Conservation (phyloP, 176 grass and related monocot genomes). For the Tillandsia leiboldiana region DNA sequence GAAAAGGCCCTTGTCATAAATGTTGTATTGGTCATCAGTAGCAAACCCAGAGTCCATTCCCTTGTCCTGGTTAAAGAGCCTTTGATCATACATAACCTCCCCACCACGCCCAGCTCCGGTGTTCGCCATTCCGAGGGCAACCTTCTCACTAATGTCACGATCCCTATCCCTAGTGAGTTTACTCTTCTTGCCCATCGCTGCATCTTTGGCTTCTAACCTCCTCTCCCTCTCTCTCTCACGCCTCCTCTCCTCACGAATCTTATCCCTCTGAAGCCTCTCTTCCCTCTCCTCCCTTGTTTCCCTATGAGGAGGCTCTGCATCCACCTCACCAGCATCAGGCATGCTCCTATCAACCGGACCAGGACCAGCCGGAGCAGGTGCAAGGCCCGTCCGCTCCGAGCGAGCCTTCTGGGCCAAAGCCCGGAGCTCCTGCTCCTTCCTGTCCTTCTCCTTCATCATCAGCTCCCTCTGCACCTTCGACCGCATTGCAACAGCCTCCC, state of each 20-base stretch:
- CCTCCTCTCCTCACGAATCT: conserved; percentile 69
- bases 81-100: conserved; percentile 97
- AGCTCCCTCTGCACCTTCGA: conserved; percentile 94
- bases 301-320: conserved; percentile 36
- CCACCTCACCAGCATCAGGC: conserved; percentile 41
- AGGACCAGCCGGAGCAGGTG: conserved; percentile 33
- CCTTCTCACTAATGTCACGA: conserved; percentile 87
- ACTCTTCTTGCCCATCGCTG: conserved; percentile 82
- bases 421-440: conserved; percentile 90
- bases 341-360: conserved; percentile 22
- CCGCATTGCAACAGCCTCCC: conserved; percentile 87
- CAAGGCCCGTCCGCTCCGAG: conserved; percentile 75
- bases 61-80: conserved; percentile 97
- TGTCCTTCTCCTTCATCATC: conserved; percentile 84
- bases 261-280: conserved; percentile 80
- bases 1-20: conserved; percentile 85
- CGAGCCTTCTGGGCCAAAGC: conserved; percentile 87
- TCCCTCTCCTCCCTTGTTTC: conserved; percentile 76
- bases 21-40: conserved; percentile 79
- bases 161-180: conserved; percentile 84
- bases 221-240: conserved; percentile 89
- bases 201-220: conserved; percentile 78
- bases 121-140: conserved; percentile 90
- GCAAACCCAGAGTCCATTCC: conserved; percentile 97
- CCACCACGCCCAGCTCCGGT: conserved; percentile 44